Evolutionary conservation across 805 yeast species (phyloP).

Genomic region (Scheffersomyces amazonensis): DNA sequence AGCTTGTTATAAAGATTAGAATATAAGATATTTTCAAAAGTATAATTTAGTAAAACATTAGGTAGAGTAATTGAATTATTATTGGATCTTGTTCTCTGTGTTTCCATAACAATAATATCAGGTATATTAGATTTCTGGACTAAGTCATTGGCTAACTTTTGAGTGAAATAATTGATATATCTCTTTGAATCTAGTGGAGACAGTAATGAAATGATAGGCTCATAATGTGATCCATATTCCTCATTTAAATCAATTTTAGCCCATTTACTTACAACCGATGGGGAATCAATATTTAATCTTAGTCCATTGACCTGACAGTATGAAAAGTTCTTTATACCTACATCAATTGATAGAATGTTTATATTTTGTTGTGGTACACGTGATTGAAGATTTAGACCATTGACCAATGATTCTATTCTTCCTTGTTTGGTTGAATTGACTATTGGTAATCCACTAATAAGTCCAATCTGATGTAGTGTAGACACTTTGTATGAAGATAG

Average conservation of each 20-base stretch:
- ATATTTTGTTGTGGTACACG: not conserved
- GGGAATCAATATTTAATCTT: not conserved
- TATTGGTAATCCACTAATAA: not conserved
- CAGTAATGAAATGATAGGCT: conserved; percentile 6
- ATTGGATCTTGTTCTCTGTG: conserved; percentile 38
- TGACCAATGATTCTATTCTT: not conserved
- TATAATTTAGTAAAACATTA: conserved; percentile 33
- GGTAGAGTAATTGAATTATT: conserved; percentile 34
- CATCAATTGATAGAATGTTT: conserved; percentile 27
- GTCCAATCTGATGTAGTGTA: not conserved
- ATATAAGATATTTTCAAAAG: conserved; percentile 36
- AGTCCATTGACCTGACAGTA: conserved; percentile 22
- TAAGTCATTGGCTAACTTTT: conserved; percentile 17
- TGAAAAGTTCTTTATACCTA: conserved; percentile 42
- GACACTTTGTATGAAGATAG: not conserved
- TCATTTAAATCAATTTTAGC: conserved; percentile 22
- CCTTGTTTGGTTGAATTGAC: not conserved
- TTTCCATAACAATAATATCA: conserved; percentile 31
- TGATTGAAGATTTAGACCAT: not conserved
- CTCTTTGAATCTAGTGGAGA: conserved; percentile 23
- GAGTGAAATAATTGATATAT: conserved; percentile 18
- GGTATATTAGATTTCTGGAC: conserved; percentile 10
- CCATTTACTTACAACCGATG: conserved; percentile 18
- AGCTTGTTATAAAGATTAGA: conserved; percentile 19
- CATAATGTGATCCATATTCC: conserved; percentile 6